Percentiles rank a stretch among this genome's conserved stretches.
Conservation (phyloP, 2,329 filamentous ascomycete species). For the Hymenoscyphus scutula region DNA sequence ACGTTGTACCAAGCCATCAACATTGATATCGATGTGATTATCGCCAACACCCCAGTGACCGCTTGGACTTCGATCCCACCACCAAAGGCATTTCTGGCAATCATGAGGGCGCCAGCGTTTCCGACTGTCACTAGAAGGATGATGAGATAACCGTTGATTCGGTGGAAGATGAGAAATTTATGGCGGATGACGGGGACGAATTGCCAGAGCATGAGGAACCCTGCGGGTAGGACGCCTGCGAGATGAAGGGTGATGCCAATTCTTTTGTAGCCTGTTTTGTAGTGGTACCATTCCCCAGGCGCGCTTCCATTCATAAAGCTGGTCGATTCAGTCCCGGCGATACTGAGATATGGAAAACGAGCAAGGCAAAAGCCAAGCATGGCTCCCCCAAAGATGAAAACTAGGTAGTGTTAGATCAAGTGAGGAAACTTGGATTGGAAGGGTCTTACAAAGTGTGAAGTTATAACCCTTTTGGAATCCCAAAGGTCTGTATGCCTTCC, state of each 20-base stretch:
- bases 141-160: slow-evolving; percentile 58
- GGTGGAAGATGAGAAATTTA: slow-evolving; percentile 52
- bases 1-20: slow-evolving; percentile 54
- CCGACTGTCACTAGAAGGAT: slow-evolving; percentile 46
- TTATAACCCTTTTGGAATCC: slow-evolving; percentile 55
- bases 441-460: slow-evolving; percentile 46
- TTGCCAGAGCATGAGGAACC: slow-evolving; percentile 46
- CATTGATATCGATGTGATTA: slow-evolving; percentile 45
- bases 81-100: slow-evolving; percentile 51
- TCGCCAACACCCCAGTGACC: slow-evolving; percentile 43
- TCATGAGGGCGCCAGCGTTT: slow-evolving; percentile 52
- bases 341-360: slow-evolving; percentile 21
- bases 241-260: slow-evolving; percentile 49
- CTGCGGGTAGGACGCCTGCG: slow-evolving; percentile 45
- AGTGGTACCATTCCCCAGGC: slow-evolving; percentile 46
- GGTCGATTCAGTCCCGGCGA: slow-evolving; percentile 31
- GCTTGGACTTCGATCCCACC: slow-evolving; percentile 51
- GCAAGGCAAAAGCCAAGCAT: slow-evolving; percentile 28
- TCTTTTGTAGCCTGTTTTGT: slow-evolving; percentile 32
- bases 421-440: neutral
- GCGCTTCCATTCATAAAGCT: slow-evolving; percentile 26
- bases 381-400: slow-evolving; percentile 26
- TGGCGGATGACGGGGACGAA: slow-evolving; percentile 49
- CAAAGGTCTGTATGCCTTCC: slow-evolving; percentile 59
- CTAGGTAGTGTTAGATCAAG: slow-evolving; percentile 1